phyloP scores from a whole-genome alignment of 2,329 filamentous ascomycete genomes.

The Pezicula neosporulosa region DNA sequence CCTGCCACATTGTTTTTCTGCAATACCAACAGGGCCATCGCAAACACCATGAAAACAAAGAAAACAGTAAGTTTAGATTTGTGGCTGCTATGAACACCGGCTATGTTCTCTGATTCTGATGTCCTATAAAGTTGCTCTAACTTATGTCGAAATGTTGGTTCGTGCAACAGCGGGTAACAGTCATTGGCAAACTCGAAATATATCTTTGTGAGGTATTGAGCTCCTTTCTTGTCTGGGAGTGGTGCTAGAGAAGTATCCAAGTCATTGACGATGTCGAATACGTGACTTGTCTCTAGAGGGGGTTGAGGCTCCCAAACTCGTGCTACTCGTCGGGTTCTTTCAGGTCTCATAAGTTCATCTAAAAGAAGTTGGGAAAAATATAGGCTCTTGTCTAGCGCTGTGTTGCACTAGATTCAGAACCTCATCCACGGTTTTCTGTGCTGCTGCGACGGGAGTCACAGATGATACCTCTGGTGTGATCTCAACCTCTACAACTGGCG shows the following conservation, averaged over 20 bases:
- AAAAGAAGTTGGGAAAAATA: not conserved
- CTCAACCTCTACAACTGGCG: not conserved
- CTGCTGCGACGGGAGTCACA: not conserved
- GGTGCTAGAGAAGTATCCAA: not conserved
- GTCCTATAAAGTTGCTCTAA: not conserved
- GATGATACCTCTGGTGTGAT: not conserved
- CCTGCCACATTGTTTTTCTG: slow-evolving; percentile 4
- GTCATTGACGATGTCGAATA: not conserved
- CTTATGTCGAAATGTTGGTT: not conserved
- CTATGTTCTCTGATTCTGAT: not conserved
- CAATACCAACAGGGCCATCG: slow-evolving; percentile 2
- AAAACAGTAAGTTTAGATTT: not conserved
- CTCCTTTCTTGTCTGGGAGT: slow-evolving; percentile 1
- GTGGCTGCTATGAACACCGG: not conserved
- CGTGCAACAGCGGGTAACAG: not conserved
- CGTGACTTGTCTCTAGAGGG: not conserved
- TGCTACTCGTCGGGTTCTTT: not conserved
- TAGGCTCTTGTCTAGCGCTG: not conserved
- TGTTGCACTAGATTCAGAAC: not conserved
- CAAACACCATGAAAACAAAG: slow-evolving; percentile 9
- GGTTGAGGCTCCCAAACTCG: not conserved
- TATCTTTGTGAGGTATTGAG: not conserved
- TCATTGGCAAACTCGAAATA: not conserved
- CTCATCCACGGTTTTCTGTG: not conserved
- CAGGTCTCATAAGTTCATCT: not conserved